Conservation (phyloP, 2,329 filamentous ascomycete genomes). For the Hyphodiscus sp. region DNA sequence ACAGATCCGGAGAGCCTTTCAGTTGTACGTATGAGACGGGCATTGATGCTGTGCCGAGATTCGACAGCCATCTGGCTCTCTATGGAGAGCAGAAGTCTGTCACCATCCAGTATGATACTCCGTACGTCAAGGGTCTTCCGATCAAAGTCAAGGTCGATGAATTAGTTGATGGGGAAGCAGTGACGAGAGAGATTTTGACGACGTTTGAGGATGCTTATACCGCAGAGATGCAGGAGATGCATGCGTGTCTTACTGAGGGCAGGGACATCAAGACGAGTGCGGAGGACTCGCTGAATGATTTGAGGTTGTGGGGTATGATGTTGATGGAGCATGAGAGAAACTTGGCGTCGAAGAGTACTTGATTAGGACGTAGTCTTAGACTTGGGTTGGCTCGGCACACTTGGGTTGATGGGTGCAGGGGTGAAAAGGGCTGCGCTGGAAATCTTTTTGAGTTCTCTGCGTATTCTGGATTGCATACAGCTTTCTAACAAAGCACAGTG, state of each 20-base stretch:
- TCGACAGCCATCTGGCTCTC: constrained; percentile 47
- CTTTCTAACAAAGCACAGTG: too few species aligned
- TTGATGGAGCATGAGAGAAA: too few species aligned
- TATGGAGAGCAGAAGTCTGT: constrained; percentile 49
- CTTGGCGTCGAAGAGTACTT: too few species aligned
- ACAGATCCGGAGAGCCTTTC: constrained; percentile 30
- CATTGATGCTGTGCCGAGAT: constrained; percentile 44
- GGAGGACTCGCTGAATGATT: constrained; percentile 22
- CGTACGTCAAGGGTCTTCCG: constrained; percentile 49
- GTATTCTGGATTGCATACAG: too few species aligned
- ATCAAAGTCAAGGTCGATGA: constrained; percentile 38
- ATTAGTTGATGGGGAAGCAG: constrained; percentile 2
- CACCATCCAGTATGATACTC: constrained; percentile 48
- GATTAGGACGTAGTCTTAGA: too few species aligned
- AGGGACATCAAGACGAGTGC: constrained; percentile 28
- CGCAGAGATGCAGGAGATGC: constrained; percentile 32
- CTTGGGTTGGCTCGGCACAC: too few species aligned
- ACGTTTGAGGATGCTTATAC: constrained; percentile 38
- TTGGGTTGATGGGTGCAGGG: too few species aligned
- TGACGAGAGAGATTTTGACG: constrained; percentile 4
- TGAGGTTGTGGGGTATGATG: constrained; percentile 19
- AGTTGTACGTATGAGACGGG: constrained; percentile 52
- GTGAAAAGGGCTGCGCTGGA: too few species aligned
- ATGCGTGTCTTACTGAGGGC: constrained; percentile 23
- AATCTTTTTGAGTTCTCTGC: too few species aligned